Conservation (phyloP, 2,329 filamentous ascomycete species). For the Phaeophleospora eucalypticola region DNA sequence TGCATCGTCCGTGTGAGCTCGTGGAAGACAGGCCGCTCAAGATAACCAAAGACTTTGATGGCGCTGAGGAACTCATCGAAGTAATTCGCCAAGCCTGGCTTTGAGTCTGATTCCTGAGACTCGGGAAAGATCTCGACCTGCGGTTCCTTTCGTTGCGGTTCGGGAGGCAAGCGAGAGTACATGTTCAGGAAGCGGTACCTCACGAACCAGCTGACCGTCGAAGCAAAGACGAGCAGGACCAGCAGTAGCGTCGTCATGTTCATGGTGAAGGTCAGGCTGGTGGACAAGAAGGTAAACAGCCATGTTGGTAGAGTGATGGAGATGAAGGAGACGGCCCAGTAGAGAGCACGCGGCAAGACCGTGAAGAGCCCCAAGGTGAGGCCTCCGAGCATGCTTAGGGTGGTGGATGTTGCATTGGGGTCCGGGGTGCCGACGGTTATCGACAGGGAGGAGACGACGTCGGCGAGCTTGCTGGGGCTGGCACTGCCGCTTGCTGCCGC, state of each 20-base stretch:
- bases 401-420: conserved; percentile 15
- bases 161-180: conserved; percentile 88
- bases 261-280: conserved; percentile 95
- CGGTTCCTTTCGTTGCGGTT: conserved; percentile 92
- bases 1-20: conserved; percentile 98
- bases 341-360: conserved; percentile 57
- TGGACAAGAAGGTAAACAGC: conserved; percentile 84
- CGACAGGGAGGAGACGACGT: conserved; percentile 3
- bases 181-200: conserved; percentile 95
- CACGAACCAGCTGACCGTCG: conserved; percentile 88
- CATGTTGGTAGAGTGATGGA: conserved; percentile 87
- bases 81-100: conserved; percentile 91
- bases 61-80: conserved; percentile 96
- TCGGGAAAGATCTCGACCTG: conserved; percentile 94
- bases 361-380: conserved; percentile 33
- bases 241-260: conserved; percentile 94
- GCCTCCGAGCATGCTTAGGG: conserved; percentile 31
- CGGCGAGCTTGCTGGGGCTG: conserved; percentile 1
- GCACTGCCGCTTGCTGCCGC: not conserved
- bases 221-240: conserved; percentile 70
- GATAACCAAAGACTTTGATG: conserved; percentile 97
- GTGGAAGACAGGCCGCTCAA: conserved; percentile 95
- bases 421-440: conserved; percentile 2
- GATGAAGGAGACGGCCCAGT: conserved; percentile 77
- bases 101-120: conserved; percentile 80